These are phyloP conservation scores for Neofusicoccum sp. DNA, from an alignment of 2,329 filamentous ascomycete species.

Conservation along the genomic window DNA sequence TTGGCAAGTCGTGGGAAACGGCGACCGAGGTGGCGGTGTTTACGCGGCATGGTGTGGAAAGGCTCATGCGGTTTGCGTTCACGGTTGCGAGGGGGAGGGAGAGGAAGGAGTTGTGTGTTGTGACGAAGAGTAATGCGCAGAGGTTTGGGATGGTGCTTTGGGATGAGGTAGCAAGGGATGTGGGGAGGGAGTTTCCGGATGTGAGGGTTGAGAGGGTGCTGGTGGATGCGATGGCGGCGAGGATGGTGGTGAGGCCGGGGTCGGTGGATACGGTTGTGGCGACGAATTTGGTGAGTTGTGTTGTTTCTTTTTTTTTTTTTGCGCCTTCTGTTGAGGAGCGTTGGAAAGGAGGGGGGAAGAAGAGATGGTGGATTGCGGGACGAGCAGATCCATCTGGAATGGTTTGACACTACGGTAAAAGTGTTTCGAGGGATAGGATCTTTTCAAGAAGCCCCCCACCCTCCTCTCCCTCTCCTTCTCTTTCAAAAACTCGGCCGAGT, in stretches of 20 bases:
- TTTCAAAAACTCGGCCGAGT: too few species aligned
- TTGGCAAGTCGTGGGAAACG: constrained; percentile 60
- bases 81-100: constrained; percentile 60
- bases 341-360: too few species aligned
- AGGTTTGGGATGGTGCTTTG: constrained; percentile 69
- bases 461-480: too few species aligned
- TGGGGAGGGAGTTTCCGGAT: constrained; percentile 61
- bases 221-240: constrained; percentile 67
- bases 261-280: constrained; percentile 66
- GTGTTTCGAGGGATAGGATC: too few species aligned
- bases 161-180: constrained; percentile 62
- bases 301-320: too few species aligned
- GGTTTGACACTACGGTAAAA: too few species aligned
- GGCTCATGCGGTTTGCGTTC: constrained; percentile 66
- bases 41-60: constrained; percentile 60
- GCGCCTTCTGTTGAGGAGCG: background rate
- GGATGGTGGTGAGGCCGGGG: constrained; percentile 64
- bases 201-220: constrained; percentile 67
- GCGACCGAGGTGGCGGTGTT: constrained; percentile 67
- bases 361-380: too few species aligned
- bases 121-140: constrained; percentile 68
- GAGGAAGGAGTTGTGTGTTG: constrained; percentile 62
- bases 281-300: constrained; percentile 56
- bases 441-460: too few species aligned
- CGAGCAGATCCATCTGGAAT: too few species aligned